A percentile compares a stretch with the other conserved stretches of the same genome.
phyloP scores from a whole-genome alignment of 2,329 filamentous ascomycete genomes.

The Trichoderma koningiopsis region DNA sequence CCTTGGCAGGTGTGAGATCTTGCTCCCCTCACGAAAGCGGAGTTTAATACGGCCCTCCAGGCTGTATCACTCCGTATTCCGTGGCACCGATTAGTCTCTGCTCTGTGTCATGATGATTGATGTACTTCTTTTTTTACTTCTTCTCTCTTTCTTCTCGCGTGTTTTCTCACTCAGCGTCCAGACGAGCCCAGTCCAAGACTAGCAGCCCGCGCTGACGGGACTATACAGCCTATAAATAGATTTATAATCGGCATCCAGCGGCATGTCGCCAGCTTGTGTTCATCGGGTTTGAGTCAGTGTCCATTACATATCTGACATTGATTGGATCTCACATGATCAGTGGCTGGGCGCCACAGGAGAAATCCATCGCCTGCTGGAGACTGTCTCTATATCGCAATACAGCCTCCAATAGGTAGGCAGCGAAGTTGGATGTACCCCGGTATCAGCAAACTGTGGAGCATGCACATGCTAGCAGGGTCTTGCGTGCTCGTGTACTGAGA shows the following conservation, averaged over 20 bases:
- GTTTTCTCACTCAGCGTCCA: constrained; percentile 11
- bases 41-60: not conserved
- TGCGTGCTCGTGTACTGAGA: not conserved
- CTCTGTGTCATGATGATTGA: not conserved
- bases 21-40: not conserved
- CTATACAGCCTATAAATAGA: constrained; percentile 20
- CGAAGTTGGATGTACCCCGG: not conserved
- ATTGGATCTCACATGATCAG: constrained; percentile 11
- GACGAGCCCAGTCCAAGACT: constrained; percentile 11
- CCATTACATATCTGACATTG: not conserved
- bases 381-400: not conserved
- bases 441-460: not conserved
- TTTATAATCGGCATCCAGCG: not conserved
- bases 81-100: not conserved
- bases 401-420: not conserved
- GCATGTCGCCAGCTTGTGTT: not conserved
- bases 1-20: not conserved
- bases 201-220: constrained; percentile 12
- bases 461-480: not conserved
- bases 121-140: not conserved
- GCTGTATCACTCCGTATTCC: constrained; percentile 6
- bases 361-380: not conserved
- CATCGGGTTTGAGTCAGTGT: not conserved
- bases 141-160: not conserved
- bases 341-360: not conserved